These are phyloP conservation scores for Favolaschia claudopus DNA, from an alignment of 768 basidiomycete species.

Conservation along the genomic window DNA sequence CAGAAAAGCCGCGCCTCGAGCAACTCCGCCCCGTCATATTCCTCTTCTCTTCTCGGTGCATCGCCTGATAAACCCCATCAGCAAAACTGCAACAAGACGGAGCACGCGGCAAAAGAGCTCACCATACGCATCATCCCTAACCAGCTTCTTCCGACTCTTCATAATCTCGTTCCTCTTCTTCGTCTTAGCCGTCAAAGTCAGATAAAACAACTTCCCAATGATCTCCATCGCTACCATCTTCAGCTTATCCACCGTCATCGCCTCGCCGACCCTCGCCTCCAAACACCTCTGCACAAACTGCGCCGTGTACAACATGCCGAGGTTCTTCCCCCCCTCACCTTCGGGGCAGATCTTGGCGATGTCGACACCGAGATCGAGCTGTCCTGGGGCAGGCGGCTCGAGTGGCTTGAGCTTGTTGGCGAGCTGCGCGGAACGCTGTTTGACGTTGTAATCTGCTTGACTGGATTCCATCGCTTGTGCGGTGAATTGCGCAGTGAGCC, in stretches of 20 bases:
- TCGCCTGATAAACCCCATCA: too few species aligned
- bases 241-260: constrained; percentile 26
- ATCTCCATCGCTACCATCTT: constrained; percentile 32
- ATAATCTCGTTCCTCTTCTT: constrained; percentile 39
- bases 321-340: constrained; percentile 36
- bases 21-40: constrained; percentile 24
- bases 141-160: constrained; percentile 40
- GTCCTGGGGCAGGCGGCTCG: not conserved
- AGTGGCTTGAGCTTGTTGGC: constrained; percentile 17
- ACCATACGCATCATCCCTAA: constrained; percentile 33
- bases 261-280: constrained; percentile 22
- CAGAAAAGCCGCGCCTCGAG: constrained; percentile 21
- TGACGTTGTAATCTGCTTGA: constrained; percentile 19
- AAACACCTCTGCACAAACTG: constrained; percentile 40
- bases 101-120: not conserved
- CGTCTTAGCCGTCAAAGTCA: constrained; percentile 41
- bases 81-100: not conserved
- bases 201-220: constrained; percentile 34
- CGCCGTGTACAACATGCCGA: constrained; percentile 37
- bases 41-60: constrained; percentile 2
- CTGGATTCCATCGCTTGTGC: constrained; percentile 21
- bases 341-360: constrained; percentile 36
- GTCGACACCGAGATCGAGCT: constrained; percentile 32
- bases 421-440: constrained; percentile 5
- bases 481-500: constrained; percentile 36